Conservation (phyloP, 805 yeast genomes). For the Barnettozyma sp. region DNA sequence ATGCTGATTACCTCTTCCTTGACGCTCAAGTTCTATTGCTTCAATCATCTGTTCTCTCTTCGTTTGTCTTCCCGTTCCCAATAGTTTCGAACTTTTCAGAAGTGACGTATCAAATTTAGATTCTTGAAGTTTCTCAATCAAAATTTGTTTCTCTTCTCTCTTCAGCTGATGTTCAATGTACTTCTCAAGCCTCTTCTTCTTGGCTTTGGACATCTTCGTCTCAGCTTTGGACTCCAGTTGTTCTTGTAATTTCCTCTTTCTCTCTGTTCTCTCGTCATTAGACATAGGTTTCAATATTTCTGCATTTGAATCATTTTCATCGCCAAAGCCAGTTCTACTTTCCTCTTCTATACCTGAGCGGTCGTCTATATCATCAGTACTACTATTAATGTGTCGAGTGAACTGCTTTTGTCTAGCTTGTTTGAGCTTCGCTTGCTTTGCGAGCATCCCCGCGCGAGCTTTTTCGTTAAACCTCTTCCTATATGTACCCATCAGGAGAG, state of each 20-base stretch:
- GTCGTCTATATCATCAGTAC: conserved; percentile 22
- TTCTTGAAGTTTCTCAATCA: conserved; percentile 64
- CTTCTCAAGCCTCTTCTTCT: conserved; percentile 78
- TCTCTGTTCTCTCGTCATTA: conserved; percentile 51
- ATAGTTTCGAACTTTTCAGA: conserved; percentile 63
- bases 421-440: conserved; percentile 66
- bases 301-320: conserved; percentile 58
- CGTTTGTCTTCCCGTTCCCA: conserved; percentile 72
- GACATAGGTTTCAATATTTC: conserved; percentile 58
- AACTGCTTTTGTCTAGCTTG: conserved; percentile 66
- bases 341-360: conserved; percentile 25
- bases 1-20: conserved; percentile 60
- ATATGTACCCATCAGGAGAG: conserved; percentile 62
- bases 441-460: conserved; percentile 79
- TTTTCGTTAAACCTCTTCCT: conserved; percentile 76
- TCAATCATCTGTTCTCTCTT: conserved; percentile 64
- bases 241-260: conserved; percentile 59
- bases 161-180: conserved; percentile 87
- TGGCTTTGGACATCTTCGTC: conserved; percentile 59
- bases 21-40: conserved; percentile 64
- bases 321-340: too few species aligned
- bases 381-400: conserved; percentile 40
- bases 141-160: conserved; percentile 76
- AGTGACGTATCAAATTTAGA: conserved; percentile 60
- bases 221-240: conserved; percentile 55